A percentile compares a stretch with the other conserved stretches of the same genome.
Conservation (phyloP, 768 basidiomycete species). For the Gymnopilus junonius region DNA sequence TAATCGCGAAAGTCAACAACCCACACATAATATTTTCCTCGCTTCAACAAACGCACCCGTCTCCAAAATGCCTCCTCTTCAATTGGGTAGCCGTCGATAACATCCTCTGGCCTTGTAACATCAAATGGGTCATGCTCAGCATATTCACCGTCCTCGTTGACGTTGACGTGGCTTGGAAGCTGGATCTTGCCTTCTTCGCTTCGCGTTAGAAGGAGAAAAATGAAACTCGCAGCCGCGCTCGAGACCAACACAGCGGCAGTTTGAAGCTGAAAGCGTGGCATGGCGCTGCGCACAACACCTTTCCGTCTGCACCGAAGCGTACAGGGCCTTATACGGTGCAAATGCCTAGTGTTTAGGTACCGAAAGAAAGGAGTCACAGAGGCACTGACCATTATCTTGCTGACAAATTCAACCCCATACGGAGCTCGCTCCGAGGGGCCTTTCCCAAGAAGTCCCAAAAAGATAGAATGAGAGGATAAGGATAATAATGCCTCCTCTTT, state of each 20-base stretch:
- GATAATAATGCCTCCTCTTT: too few species aligned
- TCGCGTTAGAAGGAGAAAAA: constrained; percentile 43
- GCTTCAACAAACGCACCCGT: constrained; percentile 34
- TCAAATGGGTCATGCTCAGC: constrained; percentile 38
- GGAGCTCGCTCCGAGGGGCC: not conserved
- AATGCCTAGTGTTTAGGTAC: not conserved
- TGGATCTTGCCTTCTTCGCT: constrained; percentile 50
- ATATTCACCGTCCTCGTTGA: constrained; percentile 21
- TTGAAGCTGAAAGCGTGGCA: constrained; percentile 66
- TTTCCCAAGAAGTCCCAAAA: too few species aligned
- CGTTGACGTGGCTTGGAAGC: constrained; percentile 28
- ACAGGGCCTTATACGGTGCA: not conserved
- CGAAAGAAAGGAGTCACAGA: constrained; percentile 1
- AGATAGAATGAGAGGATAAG: too few species aligned
- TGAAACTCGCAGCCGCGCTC: constrained; percentile 47
- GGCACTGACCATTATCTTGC: not conserved
- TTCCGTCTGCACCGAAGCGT: not conserved
- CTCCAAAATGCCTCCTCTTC: constrained; percentile 36
- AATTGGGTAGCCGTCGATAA: constrained; percentile 36
- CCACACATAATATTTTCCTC: constrained; percentile 33
- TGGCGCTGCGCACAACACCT: constrained; percentile 24
- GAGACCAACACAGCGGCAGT: constrained; percentile 52
- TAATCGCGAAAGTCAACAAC: constrained; percentile 27
- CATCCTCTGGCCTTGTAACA: constrained; percentile 74
- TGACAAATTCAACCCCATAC: not conserved